phyloP scores from a whole-genome alignment of 2,329 filamentous ascomycete genomes.

The Alternaria consortialis region DNA sequence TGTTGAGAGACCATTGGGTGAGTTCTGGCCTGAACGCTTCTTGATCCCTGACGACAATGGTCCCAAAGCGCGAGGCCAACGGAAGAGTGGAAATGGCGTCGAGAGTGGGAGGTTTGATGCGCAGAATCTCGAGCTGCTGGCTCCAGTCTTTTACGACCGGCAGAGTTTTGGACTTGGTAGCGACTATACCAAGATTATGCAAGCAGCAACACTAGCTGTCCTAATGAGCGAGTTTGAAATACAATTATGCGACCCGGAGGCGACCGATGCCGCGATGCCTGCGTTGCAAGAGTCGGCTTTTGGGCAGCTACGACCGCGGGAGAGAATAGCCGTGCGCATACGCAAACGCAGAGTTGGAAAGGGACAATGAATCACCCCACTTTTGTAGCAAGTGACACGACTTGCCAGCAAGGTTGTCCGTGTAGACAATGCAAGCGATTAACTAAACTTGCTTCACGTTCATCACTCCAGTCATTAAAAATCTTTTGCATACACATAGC shows the following conservation, averaged over 20 bases:
- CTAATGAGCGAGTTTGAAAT: slow-evolving; percentile 39
- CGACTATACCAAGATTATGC: slow-evolving; percentile 27
- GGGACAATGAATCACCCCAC: background rate
- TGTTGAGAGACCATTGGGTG: slow-evolving; percentile 30
- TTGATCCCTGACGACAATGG: slow-evolving; percentile 14
- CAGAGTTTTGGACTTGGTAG: slow-evolving; percentile 19
- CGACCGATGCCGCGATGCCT: slow-evolving; percentile 30
- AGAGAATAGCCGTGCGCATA: slow-evolving; percentile 34
- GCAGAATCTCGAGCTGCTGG: slow-evolving; percentile 26
- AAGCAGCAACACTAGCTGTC: slow-evolving; percentile 34
- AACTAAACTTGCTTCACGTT: background rate
- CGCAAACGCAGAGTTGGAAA: slow-evolving; percentile 28
- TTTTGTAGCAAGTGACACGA: background rate
- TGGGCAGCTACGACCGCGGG: slow-evolving; percentile 31
- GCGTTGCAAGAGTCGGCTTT: slow-evolving; percentile 26
- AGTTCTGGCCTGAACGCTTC: slow-evolving; percentile 43
- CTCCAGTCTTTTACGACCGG: slow-evolving; percentile 16
- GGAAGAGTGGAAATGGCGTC: slow-evolving; percentile 2
- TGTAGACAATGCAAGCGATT: background rate
- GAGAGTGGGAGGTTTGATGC: slow-evolving; percentile 22
- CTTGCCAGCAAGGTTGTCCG: background rate
- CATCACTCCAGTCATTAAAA: background rate
- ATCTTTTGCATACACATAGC: background rate
- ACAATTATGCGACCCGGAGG: slow-evolving; percentile 34
- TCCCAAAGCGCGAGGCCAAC: background rate